These are phyloP conservation scores for Porogramme epimiltina DNA, from an alignment of 1,284 basidiomycete species.

Conservation along the genomic window DNA sequence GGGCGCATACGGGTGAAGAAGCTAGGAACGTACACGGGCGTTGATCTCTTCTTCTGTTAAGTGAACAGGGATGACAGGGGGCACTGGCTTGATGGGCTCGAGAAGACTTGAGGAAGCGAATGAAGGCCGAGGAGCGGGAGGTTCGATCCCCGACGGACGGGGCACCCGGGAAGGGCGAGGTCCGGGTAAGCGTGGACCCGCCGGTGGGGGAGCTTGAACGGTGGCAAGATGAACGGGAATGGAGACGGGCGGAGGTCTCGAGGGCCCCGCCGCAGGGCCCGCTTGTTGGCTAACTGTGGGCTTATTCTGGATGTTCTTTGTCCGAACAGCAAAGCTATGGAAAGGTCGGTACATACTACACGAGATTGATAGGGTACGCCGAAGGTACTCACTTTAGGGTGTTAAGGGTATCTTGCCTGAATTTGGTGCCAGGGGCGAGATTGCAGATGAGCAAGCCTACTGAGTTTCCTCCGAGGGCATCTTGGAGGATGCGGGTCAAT, in stretches of 20 bases:
- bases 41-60: constrained; percentile 72
- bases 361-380: not conserved
- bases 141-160: constrained; percentile 24
- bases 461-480: constrained; percentile 78
- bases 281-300: constrained; percentile 68
- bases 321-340: constrained; percentile 73
- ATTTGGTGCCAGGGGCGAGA: constrained; percentile 77
- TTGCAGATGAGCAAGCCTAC: constrained; percentile 82
- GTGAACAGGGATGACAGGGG: constrained; percentile 9
- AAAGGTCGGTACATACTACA: not conserved
- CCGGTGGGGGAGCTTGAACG: constrained; percentile 1
- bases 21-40: constrained; percentile 51
- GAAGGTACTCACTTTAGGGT: constrained; percentile 66
- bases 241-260: constrained; percentile 50
- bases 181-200: constrained; percentile 11
- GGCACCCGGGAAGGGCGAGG: constrained; percentile 36
- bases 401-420: constrained; percentile 81
- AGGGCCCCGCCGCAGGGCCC: constrained; percentile 52
- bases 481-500: constrained; percentile 81
- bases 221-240: constrained; percentile 50
- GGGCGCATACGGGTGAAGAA: not conserved
- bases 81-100: not conserved
- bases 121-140: constrained; percentile 15
- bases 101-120: constrained; percentile 5
- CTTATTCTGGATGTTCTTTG: constrained; percentile 81